A percentile compares a stretch with the other conserved stretches of the same genome.
phyloP scores from a whole-genome alignment of 2,329 filamentous ascomycete genomes.

The Coleophoma eucalyptorum region DNA sequence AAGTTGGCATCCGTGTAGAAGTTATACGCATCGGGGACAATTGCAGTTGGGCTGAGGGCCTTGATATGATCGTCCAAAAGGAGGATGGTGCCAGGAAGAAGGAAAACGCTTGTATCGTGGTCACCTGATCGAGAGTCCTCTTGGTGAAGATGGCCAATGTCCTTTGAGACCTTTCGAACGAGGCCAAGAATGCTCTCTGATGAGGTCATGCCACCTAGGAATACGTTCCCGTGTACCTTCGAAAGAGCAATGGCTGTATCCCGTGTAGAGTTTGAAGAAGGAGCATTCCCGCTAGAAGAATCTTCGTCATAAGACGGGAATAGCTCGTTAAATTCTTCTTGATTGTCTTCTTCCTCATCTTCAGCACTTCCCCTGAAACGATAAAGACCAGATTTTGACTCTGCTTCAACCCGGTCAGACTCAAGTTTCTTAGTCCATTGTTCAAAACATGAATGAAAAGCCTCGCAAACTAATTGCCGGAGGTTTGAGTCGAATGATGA shows the following conservation, averaged over 20 bases:
- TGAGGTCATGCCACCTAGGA: slow-evolving; percentile 14
- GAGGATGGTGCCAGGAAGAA: slow-evolving; percentile 65
- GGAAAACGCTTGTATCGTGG: slow-evolving; percentile 40
- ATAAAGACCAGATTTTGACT: slow-evolving; percentile 73
- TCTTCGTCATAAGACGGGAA: slow-evolving; percentile 73
- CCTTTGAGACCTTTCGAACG: slow-evolving; percentile 21
- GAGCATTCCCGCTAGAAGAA: slow-evolving; percentile 14
- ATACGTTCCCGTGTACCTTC: slow-evolving; percentile 48
- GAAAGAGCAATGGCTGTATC: slow-evolving; percentile 52
- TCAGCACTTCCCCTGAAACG: slow-evolving; percentile 76
- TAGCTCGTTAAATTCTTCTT: slow-evolving; percentile 71
- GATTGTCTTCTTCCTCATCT: slow-evolving; percentile 70
- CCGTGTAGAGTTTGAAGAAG: slow-evolving; percentile 12
- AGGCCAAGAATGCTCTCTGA: slow-evolving; percentile 19
- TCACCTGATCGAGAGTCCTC: slow-evolving; percentile 13
- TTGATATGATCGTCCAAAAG: slow-evolving; percentile 58
- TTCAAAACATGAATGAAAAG: slow-evolving; percentile 70
- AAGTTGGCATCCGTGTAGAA: slow-evolving; percentile 86
- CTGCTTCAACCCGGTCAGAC: slow-evolving; percentile 71
- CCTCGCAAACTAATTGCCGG: slow-evolving; percentile 56
- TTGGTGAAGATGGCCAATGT: slow-evolving; percentile 17
- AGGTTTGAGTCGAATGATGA: slow-evolving; percentile 34
- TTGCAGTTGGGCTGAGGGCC: slow-evolving; percentile 35
- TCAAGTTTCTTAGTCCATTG: slow-evolving; percentile 78
- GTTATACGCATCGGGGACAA: slow-evolving; percentile 59